Base-by-base conservation (phyloP, 305 asterid species). In the Fraxinus sp. region DNA sequence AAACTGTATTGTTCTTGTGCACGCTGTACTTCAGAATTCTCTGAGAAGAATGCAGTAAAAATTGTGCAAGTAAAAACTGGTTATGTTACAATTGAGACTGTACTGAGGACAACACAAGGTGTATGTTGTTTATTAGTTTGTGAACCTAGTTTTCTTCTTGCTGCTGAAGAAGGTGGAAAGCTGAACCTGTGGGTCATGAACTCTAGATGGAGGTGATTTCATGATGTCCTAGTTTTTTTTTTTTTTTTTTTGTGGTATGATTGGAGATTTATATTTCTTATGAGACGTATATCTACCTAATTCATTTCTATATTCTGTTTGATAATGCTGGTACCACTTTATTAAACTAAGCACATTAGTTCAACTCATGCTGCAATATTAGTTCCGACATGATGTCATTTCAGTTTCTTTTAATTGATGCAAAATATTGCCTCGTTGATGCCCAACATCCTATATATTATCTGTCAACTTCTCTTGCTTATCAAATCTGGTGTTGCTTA, bases 181-280 rank as follows among this genome's bases (percentile, higher is more conserved):
- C 92, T 93, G 85, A 88, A 91, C 87, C 84, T 96, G 75, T 96
- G 99, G 99, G 79, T 83, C 87, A 93, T 96, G 98, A 89, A 92
- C 89, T 83, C 95, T 79, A 87, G 66, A 79, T 94, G 98, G 98
- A 96, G 99, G 98, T 96, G 87, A 89, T 79, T 89, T 77, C 80
- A 81, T 81, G 70, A 20, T 71, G 24, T 32, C 76, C 76, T 14
- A 71, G 6, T 55, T 55, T 71, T 71, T 39, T 1, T 39, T 44
- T 41, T 44, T 28, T 68, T 66, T 41, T 68, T 68, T 66, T 36
- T 68, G 36, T 13, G 18, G 36, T 68, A 68, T 68, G 39, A 68
- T 66, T 24, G 35, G 4, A 66, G 37, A 66, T 66, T 66, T 28
- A 59, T 59, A 10, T 66, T 66, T 26, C 74, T 66, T 24, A 66